A percentile compares a stretch with the other conserved stretches of the same genome.
phyloP scores from a whole-genome alignment of 1,139 yeast species.

The Debaryomyces sp. region DNA sequence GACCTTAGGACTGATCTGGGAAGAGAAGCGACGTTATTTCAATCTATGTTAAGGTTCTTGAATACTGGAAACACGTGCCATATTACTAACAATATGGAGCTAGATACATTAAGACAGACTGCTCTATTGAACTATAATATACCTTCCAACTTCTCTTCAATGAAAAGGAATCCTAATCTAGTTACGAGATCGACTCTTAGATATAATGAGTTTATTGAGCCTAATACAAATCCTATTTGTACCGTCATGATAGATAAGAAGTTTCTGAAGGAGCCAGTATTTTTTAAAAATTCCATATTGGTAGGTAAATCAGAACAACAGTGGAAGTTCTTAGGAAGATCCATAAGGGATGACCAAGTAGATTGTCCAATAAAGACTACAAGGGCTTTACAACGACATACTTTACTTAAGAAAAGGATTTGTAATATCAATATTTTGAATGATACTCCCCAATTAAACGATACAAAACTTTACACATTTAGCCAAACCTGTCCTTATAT shows the following conservation, averaged over 20 bases:
- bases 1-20: slow-evolving; percentile 38
- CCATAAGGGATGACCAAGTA: slow-evolving; percentile 25
- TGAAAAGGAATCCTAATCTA: slow-evolving; percentile 36
- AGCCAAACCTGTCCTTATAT: slow-evolving; percentile 35
- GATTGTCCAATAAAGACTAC: slow-evolving; percentile 25
- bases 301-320: slow-evolving; percentile 41
- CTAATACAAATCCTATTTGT: slow-evolving; percentile 19
- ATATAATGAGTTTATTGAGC: slow-evolving; percentile 31
- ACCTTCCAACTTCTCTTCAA: slow-evolving; percentile 31
- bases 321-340: slow-evolving; percentile 44
- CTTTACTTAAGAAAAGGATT: slow-evolving; percentile 24
- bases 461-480: slow-evolving; percentile 28
- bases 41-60: slow-evolving; percentile 25
- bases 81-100: slow-evolving; percentile 19
- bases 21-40: slow-evolving; percentile 28
- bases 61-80: slow-evolving; percentile 17
- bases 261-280: slow-evolving; percentile 20
- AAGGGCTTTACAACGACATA: slow-evolving; percentile 25
- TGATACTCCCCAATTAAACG: slow-evolving; percentile 23
- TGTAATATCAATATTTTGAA: slow-evolving; percentile 23
- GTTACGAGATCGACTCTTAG: slow-evolving; percentile 28
- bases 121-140: slow-evolving; percentile 30
- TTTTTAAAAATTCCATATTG: slow-evolving; percentile 25
- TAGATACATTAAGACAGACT: slow-evolving; percentile 23
- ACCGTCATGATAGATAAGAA: slow-evolving; percentile 16